Percentiles rank a stretch among this genome's conserved stretches.
phyloP scores from a whole-genome alignment of 2,329 filamentous ascomycete genomes.

The Penicillium concentricum region DNA sequence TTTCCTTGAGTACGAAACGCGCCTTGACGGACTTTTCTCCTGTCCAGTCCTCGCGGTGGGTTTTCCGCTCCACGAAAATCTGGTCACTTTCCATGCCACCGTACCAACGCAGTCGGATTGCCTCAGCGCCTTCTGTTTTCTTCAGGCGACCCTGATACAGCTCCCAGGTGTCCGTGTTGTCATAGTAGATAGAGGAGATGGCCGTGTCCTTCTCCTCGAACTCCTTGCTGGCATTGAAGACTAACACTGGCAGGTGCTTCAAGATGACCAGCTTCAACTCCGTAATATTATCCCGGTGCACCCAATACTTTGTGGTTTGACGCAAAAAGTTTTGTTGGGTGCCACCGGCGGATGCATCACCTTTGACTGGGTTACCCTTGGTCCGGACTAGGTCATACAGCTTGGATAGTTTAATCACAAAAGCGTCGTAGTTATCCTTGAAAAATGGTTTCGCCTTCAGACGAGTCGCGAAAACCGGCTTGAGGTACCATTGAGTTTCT shows the following conservation, averaged over 20 bases:
- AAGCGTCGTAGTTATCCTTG: constrained; percentile 97
- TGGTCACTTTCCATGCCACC: constrained; percentile 93
- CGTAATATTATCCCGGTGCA: constrained; percentile 96
- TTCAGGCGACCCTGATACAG: constrained; percentile 91
- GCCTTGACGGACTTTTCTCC: constrained; percentile 99
- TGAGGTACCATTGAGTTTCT: constrained; percentile 88
- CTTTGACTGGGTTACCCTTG: constrained; percentile 85
- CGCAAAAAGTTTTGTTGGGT: constrained; percentile 93
- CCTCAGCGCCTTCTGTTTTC: constrained; percentile 97
- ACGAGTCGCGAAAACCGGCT: constrained; percentile 90
- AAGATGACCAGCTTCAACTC: constrained; percentile 97
- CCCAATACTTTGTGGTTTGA: constrained; percentile 99
- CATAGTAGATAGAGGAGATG: constrained; percentile 98
- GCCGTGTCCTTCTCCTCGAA: constrained; percentile 88
- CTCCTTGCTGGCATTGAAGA: constrained; percentile 96
- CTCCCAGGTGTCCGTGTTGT: constrained; percentile 92
- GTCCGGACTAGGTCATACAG: constrained; percentile 94
- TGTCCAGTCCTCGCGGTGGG: constrained; percentile 98
- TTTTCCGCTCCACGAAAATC: constrained; percentile 97
- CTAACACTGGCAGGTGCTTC: constrained; percentile 93
- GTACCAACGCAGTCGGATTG: constrained; percentile 95
- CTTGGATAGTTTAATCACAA: constrained; percentile 90
- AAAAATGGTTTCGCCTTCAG: constrained; percentile 97
- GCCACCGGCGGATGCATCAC: constrained; percentile 87
- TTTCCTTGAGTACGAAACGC: constrained; percentile 91